Evolutionary conservation across 140 eudicot species (phyloP).

Genomic region (Erigeron philadelphicus): DNA sequence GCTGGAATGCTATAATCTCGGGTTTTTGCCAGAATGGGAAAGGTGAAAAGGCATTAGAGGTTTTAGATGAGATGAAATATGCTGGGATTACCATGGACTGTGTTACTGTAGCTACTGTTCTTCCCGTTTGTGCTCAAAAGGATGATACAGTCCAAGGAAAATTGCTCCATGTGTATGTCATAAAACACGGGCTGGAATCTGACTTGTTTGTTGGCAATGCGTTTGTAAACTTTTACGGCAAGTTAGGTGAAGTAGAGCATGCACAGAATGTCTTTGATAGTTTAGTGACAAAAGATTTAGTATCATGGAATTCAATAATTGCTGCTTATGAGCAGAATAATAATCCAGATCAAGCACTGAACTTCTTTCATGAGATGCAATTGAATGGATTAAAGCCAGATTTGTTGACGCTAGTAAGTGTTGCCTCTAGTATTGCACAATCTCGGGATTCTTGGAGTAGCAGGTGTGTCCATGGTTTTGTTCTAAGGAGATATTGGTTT

Average conservation of each 20-base stretch:
- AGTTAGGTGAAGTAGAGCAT: slow-evolving; percentile 48
- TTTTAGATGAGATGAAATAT: slow-evolving; percentile 61
- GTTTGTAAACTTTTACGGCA: slow-evolving; percentile 78
- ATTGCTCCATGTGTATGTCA: slow-evolving; percentile 55
- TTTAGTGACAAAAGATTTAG: slow-evolving; percentile 57
- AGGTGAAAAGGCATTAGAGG: slow-evolving; percentile 48
- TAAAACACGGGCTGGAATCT: slow-evolving; percentile 70
- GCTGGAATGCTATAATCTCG: slow-evolving; percentile 85
- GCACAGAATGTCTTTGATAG: slow-evolving; percentile 60
- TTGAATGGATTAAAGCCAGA: slow-evolving; percentile 46
- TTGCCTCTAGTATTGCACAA: slow-evolving; percentile 75
- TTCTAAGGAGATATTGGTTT: slow-evolving; percentile 63
- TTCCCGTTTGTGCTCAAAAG: slow-evolving; percentile 67
- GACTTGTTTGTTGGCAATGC: slow-evolving; percentile 76
- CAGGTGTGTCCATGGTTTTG: slow-evolving; percentile 54
- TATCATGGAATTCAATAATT: slow-evolving; percentile 86
- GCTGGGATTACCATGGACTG: slow-evolving; percentile 64
- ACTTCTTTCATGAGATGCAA: slow-evolving; percentile 47
- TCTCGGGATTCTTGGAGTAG: slow-evolving; percentile 39
- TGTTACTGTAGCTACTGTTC: slow-evolving; percentile 60
- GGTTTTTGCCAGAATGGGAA: slow-evolving; percentile 79
- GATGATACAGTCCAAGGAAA: slow-evolving; percentile 47
- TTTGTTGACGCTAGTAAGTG: slow-evolving; percentile 65
- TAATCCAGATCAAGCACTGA: slow-evolving; percentile 42
- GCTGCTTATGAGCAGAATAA: slow-evolving; percentile 20